Conservation (phyloP, 257 asterid genomes). For the Solanum gracilifrons region DNA sequence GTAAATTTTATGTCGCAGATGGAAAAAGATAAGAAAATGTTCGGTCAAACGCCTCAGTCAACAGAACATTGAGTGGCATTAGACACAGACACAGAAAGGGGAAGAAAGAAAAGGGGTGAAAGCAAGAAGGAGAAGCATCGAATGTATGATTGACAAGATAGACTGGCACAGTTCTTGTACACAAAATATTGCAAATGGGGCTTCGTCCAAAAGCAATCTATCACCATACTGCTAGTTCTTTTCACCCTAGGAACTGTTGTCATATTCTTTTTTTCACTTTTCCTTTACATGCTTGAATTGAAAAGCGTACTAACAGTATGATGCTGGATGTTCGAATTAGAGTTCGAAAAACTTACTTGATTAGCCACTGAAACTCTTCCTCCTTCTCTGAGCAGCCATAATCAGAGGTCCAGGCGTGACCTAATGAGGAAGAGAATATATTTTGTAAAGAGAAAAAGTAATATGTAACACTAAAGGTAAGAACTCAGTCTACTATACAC, state of each 20-base stretch:
- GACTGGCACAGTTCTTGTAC: not conserved
- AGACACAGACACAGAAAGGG: not conserved
- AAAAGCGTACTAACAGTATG: not conserved
- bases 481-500: not conserved
- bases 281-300: not conserved
- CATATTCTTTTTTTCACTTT: not conserved
- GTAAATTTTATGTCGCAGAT: not conserved
- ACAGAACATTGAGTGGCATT: not conserved
- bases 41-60: not conserved
- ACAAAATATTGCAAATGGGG: not conserved
- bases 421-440: slow-evolving; percentile 19
- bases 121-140: not conserved
- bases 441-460: not conserved
- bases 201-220: not conserved
- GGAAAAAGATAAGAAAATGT: not conserved
- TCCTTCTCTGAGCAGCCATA: slow-evolving; percentile 87
- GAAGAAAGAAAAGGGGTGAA: not conserved
- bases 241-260: not conserved
- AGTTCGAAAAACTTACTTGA: slow-evolving; percentile 48
- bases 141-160: not conserved
- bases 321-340: not conserved
- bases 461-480: not conserved
- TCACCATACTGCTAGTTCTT: not conserved
- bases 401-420: slow-evolving; percentile 99
- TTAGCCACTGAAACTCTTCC: slow-evolving; percentile 88